These are phyloP conservation scores for Terfezia boudieri DNA, from an alignment of 495 filamentous ascomycete genomes.

Conservation along the genomic window DNA sequence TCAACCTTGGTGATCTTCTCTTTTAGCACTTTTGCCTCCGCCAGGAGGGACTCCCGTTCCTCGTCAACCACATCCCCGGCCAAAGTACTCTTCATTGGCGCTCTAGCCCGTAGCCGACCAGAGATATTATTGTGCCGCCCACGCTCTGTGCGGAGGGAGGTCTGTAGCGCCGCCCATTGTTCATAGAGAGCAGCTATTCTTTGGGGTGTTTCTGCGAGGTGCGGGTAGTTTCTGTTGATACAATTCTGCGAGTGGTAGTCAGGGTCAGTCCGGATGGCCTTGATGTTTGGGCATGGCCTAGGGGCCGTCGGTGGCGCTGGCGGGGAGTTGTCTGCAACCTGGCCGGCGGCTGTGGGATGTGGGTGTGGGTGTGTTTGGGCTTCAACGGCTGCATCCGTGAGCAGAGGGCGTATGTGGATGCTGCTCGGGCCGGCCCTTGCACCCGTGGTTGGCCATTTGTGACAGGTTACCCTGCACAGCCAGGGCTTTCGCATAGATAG, in stretches of 20 bases:
- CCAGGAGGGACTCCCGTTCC: conserved; percentile 25
- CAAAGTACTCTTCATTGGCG: conserved; percentile 18
- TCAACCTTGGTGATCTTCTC: conserved; percentile 36
- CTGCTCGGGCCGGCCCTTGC: too few relatives aligned
- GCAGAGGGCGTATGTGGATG: too few relatives aligned
- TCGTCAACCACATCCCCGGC: conserved; percentile 19
- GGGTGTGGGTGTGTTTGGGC: too few relatives aligned
- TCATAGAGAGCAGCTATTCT: conserved; percentile 49
- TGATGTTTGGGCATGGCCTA: conserved; percentile 58
- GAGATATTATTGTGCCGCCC: conserved; percentile 34
- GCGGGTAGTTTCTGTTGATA: conserved; percentile 58
- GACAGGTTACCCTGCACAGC: too few relatives aligned
- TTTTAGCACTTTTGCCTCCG: conserved; percentile 50
- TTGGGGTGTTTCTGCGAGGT: conserved; percentile 39
- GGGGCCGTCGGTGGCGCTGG: conserved; percentile 45
- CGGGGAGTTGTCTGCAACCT: neutral
- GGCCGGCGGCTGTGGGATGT: too few relatives aligned
- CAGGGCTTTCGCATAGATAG: too few relatives aligned
- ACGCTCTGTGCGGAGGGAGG: conserved; percentile 30
- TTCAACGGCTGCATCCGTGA: too few relatives aligned
- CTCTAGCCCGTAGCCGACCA: conserved; percentile 26
- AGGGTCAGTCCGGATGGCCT: conserved; percentile 65
- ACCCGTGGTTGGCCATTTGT: too few relatives aligned
- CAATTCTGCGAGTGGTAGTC: conserved; percentile 64
- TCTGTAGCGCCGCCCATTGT: conserved; percentile 36